Conservation (phyloP, 805 yeast genomes). For the Saturnispora silvae region DNA sequence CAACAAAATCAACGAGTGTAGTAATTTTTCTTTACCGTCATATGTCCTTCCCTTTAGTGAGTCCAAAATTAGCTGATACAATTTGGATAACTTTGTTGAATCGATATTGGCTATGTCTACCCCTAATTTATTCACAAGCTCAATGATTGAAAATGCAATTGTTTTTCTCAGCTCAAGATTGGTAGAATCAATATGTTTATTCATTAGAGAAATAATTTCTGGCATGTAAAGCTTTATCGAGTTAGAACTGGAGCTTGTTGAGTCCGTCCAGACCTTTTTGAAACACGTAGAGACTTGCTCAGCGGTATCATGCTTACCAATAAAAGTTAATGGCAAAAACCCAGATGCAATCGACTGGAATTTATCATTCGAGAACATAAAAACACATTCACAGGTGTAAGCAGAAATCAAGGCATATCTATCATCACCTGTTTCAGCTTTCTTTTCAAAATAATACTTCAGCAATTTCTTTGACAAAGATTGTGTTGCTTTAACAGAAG, state of each 20-base stretch:
- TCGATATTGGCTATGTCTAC: slow-evolving; percentile 15
- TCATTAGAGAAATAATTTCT: slow-evolving; percentile 53
- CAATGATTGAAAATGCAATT: slow-evolving; percentile 57
- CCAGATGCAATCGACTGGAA: slow-evolving; percentile 52
- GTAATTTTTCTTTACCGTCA: slow-evolving; percentile 74
- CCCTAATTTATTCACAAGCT: slow-evolving; percentile 40
- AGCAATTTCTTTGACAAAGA: slow-evolving; percentile 43
- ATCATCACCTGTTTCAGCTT: slow-evolving; percentile 26
- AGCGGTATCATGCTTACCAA: slow-evolving; percentile 62
- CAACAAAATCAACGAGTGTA: slow-evolving; percentile 58
- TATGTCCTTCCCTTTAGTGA: slow-evolving; percentile 74
- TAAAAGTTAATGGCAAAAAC: slow-evolving; percentile 67
- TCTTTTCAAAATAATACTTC: slow-evolving; percentile 45
- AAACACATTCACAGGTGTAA: slow-evolving; percentile 51
- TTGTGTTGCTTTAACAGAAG: slow-evolving; percentile 40
- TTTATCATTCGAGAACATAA: slow-evolving; percentile 57
- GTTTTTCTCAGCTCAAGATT: slow-evolving; percentile 58
- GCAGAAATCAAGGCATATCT: slow-evolving; percentile 41
- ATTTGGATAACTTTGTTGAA: slow-evolving; percentile 16
- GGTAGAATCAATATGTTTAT: slow-evolving; percentile 40
- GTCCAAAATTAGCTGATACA: slow-evolving; percentile 45
- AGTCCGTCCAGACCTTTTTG: slow-evolving; percentile 65
- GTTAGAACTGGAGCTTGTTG: slow-evolving; percentile 61
- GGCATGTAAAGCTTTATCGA: slow-evolving; percentile 57
- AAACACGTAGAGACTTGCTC: slow-evolving; percentile 38